Conservation (phyloP, 2,329 filamentous ascomycete species). For the Hymenoscyphus scutula region DNA sequence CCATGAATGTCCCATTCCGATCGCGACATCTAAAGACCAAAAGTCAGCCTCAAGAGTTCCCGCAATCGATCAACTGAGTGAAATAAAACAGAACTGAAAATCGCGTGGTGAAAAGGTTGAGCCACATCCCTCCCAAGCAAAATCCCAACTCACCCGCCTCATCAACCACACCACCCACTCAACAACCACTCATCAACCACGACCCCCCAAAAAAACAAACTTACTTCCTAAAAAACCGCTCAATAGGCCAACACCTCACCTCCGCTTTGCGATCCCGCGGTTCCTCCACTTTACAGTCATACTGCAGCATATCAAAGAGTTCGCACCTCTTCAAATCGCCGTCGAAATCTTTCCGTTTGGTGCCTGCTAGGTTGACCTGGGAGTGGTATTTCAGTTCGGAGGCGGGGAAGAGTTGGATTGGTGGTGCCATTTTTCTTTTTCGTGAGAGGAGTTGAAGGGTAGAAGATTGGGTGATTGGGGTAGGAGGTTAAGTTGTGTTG, state of each 20-base stretch:
- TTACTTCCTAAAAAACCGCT: slow-evolving; percentile 60
- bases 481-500: not conserved
- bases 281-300: slow-evolving; percentile 54
- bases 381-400: slow-evolving; percentile 50
- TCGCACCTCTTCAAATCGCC: slow-evolving; percentile 56
- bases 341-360: slow-evolving; percentile 49
- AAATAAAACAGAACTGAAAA: too few species aligned
- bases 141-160: slow-evolving; percentile 2
- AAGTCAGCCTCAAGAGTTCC: slow-evolving; percentile 13
- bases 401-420: slow-evolving; percentile 53
- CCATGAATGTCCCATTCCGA: slow-evolving; percentile 54
- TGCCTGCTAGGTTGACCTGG: slow-evolving; percentile 44
- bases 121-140: too few species aligned
- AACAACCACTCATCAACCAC: not conserved
- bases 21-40: slow-evolving; percentile 52
- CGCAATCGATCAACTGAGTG: not conserved
- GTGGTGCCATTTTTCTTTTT: slow-evolving; percentile 59
- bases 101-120: too few species aligned
- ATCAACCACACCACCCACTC: too few species aligned
- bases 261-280: slow-evolving; percentile 46
- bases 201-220: slow-evolving; percentile 28
- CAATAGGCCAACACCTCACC: slow-evolving; percentile 55
- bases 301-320: slow-evolving; percentile 58
- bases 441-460: not conserved
- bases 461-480: not conserved